Evolutionary conservation across 345 rosid species (phyloP).

Genomic region (Moricandia arvensis): DNA sequence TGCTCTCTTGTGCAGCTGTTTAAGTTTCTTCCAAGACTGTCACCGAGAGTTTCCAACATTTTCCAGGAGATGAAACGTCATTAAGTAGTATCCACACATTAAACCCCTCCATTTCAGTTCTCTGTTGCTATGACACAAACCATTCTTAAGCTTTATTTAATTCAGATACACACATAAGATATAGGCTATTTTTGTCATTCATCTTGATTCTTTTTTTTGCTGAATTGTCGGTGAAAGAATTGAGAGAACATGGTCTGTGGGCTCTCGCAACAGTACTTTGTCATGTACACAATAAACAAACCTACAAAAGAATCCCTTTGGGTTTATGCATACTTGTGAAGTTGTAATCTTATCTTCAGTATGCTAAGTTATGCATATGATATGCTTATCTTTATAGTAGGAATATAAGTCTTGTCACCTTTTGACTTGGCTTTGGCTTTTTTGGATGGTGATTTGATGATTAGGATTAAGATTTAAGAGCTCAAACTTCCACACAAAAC

Average conservation of each 20-base stretch:
- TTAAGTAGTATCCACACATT: conserved; percentile 41
- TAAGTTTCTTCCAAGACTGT: conserved; percentile 79
- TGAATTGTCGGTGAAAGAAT: conserved; percentile 12
- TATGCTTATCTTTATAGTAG: background rate
- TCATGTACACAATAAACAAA: conserved; percentile 34
- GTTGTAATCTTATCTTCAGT: background rate
- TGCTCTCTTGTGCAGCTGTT: conserved; percentile 52
- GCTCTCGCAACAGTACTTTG: conserved; percentile 12
- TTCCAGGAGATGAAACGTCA: conserved; percentile 81
- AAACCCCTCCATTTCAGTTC: conserved; percentile 15
- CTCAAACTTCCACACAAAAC: conserved; percentile 28
- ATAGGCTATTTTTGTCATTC: conserved; percentile 28
- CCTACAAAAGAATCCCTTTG: conserved; percentile 17
- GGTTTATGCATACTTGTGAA: conserved; percentile 11
- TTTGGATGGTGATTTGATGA: conserved; percentile 11
- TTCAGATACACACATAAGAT: conserved; percentile 12
- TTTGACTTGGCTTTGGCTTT: background rate
- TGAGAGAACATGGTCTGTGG: conserved; percentile 11
- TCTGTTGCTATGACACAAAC: conserved; percentile 17
- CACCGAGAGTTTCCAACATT: conserved; percentile 73
- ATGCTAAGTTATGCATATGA: background rate
- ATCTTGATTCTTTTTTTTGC: background rate
- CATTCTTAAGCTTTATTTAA: conserved; percentile 14
- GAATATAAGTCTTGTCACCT: conserved; percentile 8
- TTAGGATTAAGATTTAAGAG: conserved; percentile 21